Evolutionary conservation across 495 filamentous ascomycete genomes (phyloP).

Genomic region (Clavariopsis aquatica): DNA sequence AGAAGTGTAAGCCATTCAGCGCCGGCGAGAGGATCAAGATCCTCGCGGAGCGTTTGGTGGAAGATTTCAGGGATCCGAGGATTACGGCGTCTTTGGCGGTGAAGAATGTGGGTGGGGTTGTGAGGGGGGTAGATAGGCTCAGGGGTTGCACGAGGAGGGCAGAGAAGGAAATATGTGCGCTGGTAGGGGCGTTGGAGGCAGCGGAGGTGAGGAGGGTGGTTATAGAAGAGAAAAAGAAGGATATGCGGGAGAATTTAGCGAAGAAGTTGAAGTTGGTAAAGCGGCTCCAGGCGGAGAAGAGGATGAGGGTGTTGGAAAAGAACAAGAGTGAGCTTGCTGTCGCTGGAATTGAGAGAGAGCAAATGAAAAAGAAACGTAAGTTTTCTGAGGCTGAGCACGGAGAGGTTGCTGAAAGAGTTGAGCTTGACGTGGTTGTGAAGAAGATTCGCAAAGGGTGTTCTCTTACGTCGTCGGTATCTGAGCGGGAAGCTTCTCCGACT

Average conservation of each 20-base stretch:
- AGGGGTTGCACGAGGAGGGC: constrained; percentile 11
- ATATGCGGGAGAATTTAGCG: not conserved
- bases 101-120: not conserved
- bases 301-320: not conserved
- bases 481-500: too few species aligned
- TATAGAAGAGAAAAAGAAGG: not conserved
- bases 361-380: not conserved
- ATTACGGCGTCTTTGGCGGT: not conserved
- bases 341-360: not conserved
- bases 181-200: constrained; percentile 18
- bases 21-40: constrained; percentile 7
- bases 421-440: not conserved
- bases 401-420: not conserved
- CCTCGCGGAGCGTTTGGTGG: constrained; percentile 6
- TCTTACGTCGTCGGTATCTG: not conserved
- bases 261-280: not conserved
- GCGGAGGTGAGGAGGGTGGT: constrained; percentile 7
- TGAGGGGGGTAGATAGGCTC: not conserved
- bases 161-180: constrained; percentile 1
- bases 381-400: not conserved
- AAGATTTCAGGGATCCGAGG: constrained; percentile 14
- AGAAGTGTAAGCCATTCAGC: not conserved
- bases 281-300: not conserved
- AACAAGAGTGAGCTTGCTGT: not conserved
- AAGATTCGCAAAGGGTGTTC: not conserved